Evolutionary conservation across 2,329 filamentous ascomycete species (phyloP).

Genomic region (Fusarium sp.): DNA sequence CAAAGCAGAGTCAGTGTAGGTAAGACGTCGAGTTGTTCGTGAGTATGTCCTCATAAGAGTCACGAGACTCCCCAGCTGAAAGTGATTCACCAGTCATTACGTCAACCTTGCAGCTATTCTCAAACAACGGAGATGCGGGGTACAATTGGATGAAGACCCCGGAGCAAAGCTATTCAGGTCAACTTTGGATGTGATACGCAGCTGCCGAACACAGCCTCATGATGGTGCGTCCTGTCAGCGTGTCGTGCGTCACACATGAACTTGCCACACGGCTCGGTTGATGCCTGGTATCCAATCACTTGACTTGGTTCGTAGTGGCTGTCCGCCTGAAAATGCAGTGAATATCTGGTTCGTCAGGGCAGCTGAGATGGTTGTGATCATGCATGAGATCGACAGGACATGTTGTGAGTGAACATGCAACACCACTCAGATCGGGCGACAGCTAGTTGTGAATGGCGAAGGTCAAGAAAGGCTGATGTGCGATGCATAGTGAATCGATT

Average conservation of each 20-base stretch:
- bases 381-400: slow-evolving; percentile 3
- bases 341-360: slow-evolving; percentile 9
- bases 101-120: slow-evolving; percentile 4
- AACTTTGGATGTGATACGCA: slow-evolving; percentile 11
- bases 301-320: background rate
- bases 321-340: slow-evolving; percentile 8
- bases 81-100: slow-evolving; percentile 29
- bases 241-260: slow-evolving; percentile 20
- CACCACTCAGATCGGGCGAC: background rate
- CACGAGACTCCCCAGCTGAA: background rate
- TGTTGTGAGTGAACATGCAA: background rate
- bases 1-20: background rate
- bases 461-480: background rate
- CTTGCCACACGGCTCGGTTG: background rate
- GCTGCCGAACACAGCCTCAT: background rate
- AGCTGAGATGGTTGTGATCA: background rate
- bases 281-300: slow-evolving; percentile 23
- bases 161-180: background rate
- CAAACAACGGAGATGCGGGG: background rate
- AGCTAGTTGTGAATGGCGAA: background rate
- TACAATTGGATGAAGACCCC: background rate
- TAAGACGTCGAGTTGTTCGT: background rate
- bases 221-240: background rate
- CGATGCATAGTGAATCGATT: background rate
- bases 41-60: slow-evolving; percentile 3